phyloP scores from a whole-genome alignment of 2,329 filamentous ascomycete species.

The Colletotrichum paranaense region DNA sequence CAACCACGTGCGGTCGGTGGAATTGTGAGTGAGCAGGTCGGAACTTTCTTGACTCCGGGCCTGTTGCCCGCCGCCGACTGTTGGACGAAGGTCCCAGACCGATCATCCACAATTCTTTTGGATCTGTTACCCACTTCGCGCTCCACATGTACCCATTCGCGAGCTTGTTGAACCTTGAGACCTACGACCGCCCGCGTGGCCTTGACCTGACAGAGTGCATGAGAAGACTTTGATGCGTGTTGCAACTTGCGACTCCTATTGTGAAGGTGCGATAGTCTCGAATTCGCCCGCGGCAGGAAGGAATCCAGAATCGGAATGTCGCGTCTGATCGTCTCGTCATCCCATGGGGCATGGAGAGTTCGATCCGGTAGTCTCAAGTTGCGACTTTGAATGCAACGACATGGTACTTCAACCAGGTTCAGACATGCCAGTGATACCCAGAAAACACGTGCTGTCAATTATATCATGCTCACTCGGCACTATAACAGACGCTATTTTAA shows the following conservation, averaged over 20 bases:
- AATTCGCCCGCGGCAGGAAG: not conserved
- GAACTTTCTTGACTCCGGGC: not conserved
- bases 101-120: not conserved
- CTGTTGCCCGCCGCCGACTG: too few species aligned
- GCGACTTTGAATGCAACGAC: not conserved
- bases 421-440: slow-evolving; percentile 1
- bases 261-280: not conserved
- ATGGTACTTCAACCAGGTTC: not conserved
- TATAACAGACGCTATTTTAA: slow-evolving; percentile 25
- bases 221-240: not conserved
- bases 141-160: not conserved
- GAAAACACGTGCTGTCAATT: slow-evolving; percentile 9
- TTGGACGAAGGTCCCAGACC: not conserved
- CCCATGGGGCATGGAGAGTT: not conserved
- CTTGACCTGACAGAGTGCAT: too few species aligned
- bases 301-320: not conserved
- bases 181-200: too few species aligned
- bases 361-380: not conserved
- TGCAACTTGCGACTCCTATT: not conserved
- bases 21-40: not conserved
- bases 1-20: not conserved
- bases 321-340: not conserved
- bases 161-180: not conserved
- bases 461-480: not conserved
- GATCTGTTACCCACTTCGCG: not conserved